Percentiles rank a stretch among this genome's conserved stretches.
Evolutionary conservation across 2,329 filamentous ascomycete species (phyloP).

Genomic region (Xenoacremonium recifei): DNA sequence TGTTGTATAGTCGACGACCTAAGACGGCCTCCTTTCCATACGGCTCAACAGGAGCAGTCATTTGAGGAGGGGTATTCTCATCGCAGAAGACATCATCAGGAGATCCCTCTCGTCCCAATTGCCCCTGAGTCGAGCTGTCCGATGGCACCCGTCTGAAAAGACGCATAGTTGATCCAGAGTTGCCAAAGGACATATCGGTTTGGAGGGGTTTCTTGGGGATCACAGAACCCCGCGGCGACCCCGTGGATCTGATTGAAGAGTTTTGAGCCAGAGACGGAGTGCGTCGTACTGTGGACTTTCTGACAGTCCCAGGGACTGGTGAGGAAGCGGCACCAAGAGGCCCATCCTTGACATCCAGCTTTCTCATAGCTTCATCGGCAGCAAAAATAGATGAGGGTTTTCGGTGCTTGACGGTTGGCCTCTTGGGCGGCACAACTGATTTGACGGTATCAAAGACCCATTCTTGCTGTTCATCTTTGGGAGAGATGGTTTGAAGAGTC

Average conservation of each 20-base stretch:
- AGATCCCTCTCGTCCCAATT: conserved; percentile 33
- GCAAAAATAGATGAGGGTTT: conserved; percentile 57
- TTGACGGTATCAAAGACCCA: conserved; percentile 97
- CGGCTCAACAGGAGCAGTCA: conserved; percentile 48
- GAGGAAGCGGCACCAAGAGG: conserved; percentile 55
- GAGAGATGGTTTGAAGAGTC: conserved; percentile 71
- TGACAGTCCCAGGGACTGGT: conserved; percentile 53
- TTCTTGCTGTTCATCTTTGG: conserved; percentile 71
- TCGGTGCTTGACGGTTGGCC: conserved; percentile 48
- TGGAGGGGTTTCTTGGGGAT: conserved; percentile 75
- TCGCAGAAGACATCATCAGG: conserved; percentile 48
- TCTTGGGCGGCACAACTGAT: conserved; percentile 58
- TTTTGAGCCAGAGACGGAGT: conserved; percentile 42
- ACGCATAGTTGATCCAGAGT: conserved; percentile 86
- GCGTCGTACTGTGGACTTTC: conserved; percentile 56
- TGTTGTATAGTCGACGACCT: conserved; percentile 77
- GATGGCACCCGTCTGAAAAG: conserved; percentile 86
- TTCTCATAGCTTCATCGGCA: conserved; percentile 60
- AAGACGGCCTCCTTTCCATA: conserved; percentile 79
- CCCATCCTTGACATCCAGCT: conserved; percentile 60
- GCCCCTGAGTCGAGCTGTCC: conserved; percentile 53
- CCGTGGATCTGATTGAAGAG: conserved; percentile 32
- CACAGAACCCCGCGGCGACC: conserved; percentile 42
- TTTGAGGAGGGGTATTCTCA: conserved; percentile 62
- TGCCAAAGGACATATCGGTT: conserved; percentile 89